Conservation (phyloP, 2,329 filamentous ascomycete genomes). For the Colletotrichum navitas region DNA sequence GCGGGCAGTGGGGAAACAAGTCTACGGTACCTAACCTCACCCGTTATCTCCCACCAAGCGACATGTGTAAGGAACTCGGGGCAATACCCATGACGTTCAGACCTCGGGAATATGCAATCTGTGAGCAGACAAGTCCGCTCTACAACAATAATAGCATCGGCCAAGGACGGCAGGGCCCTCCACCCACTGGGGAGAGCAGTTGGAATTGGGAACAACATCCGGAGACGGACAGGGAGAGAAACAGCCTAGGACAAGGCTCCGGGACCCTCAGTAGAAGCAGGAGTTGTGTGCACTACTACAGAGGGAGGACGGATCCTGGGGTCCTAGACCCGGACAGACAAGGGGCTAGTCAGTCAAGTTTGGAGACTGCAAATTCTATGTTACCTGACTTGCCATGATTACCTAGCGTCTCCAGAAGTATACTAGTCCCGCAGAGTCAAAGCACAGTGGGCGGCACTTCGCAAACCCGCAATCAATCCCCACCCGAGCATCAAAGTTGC, state of each 20-base stretch:
- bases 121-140: constrained; percentile 7
- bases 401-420: constrained; percentile 19
- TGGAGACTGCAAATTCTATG: not conserved
- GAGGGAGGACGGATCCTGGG: not conserved
- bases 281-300: not conserved
- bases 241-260: constrained; percentile 24
- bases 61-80: not conserved
- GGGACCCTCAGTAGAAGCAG: not conserved
- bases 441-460: not conserved
- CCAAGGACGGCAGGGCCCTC: constrained; percentile 16
- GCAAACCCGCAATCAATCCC: constrained; percentile 1
- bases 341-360: constrained; percentile 4
- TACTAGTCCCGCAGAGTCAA: not conserved
- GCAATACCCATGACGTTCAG: not conserved
- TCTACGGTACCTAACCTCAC: not conserved
- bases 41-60: not conserved
- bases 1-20: not conserved
- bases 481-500: constrained; percentile 3
- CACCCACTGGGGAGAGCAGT: not conserved
- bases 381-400: constrained; percentile 23
- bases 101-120: constrained; percentile 26
- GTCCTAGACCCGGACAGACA: not conserved
- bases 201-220: not conserved
- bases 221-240: constrained; percentile 26
- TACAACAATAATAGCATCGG: constrained; percentile 24